Evolutionary conservation across 805 yeast species (phyloP), one percentile per base, ranked within the genome.

Genomic region (Torulaspora indica): DNA sequence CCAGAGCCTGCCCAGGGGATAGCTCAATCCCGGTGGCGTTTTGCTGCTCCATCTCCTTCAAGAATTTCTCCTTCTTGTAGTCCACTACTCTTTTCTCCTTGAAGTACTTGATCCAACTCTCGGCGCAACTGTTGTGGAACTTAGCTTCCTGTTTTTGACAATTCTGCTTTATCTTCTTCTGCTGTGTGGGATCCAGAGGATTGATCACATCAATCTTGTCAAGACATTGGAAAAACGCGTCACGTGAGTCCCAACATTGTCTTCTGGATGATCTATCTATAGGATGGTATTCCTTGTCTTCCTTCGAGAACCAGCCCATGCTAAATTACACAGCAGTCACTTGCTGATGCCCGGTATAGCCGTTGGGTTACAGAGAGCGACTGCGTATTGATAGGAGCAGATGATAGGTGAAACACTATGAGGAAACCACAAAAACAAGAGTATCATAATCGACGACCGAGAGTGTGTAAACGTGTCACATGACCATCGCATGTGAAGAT

Each of bases 231-330:
- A 87, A 87, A 60, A 76, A 89, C 32, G 56, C 55, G 58, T 91
- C 98, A 47, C 98, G 76, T 6, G 91, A 73, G 40, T 82, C 91
- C 98, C 98, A 93, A 69, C 98, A 91, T 47, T 72, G 70, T 58
- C 78, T 75, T 52, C 98, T 77, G 53, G 81, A 78, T 22, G 77
- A 67, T 56, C 90, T 79, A 59, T 78, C 78, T 34, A 51, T 52
- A n/a, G 53, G 53, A 23, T 37, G 44, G 24, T 46, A 41, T 31
- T 43, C 40, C 15, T 51, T 51, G n/a, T 40, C 42, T 12, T 43
- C 47, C 18, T 49, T 44, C 6, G 45, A 32, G 33, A 49, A 49
- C 51, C 51, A 49, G 14, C 53, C 53, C 53, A 49, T 49, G 14
- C n/a, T 25, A 12, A 23, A 23, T 23, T 8, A 23, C 8, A 6